These are phyloP conservation scores for Fonsecaea pedrosoi DNA, from an alignment of 2,329 filamentous ascomycete genomes.

Conservation along the genomic window DNA sequence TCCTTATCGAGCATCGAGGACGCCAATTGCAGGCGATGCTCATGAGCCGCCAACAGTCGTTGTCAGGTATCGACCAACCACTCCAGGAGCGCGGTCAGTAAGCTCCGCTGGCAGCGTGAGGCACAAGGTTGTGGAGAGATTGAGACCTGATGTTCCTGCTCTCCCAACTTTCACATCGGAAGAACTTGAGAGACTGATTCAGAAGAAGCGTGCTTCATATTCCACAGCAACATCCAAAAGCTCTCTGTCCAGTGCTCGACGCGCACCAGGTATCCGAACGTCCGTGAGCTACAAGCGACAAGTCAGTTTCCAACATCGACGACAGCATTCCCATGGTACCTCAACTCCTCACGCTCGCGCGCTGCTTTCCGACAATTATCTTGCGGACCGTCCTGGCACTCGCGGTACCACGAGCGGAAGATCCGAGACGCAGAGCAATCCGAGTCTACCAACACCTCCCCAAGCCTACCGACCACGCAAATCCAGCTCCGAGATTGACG, in stretches of 20 bases:
- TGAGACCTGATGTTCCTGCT: conserved; percentile 31
- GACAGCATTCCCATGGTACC: conserved; percentile 46
- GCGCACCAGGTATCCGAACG: conserved; percentile 46
- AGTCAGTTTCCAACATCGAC: conserved; percentile 67
- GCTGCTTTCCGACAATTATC: conserved; percentile 37
- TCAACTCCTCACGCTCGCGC: conserved; percentile 31
- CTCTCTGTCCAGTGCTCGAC: conserved; percentile 56
- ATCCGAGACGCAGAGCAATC: conserved; percentile 46
- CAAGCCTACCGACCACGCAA: conserved; percentile 46
- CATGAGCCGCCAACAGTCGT: conserved; percentile 71
- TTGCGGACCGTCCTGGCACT: conserved; percentile 42
- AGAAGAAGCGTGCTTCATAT: conserved; percentile 36
- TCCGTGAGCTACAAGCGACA: conserved; percentile 65
- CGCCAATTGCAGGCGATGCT: conserved; percentile 57
- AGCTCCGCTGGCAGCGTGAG: conserved; percentile 30
- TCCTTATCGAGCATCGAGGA: conserved; percentile 75
- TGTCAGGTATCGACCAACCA: conserved; percentile 63
- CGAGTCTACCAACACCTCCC: conserved; percentile 50
- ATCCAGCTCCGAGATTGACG: conserved; percentile 45
- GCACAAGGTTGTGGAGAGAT: conserved; percentile 22
- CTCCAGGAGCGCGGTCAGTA: conserved; percentile 47
- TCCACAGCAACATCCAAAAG: conserved; percentile 49
- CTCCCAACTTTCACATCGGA: conserved; percentile 34
- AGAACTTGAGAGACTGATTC: conserved; percentile 33
- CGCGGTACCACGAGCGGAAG: conserved; percentile 33